Evolutionary conservation across 1,284 basidiomycete genomes (phyloP), one percentile per base, ranked within the genome.

Genomic region (Ganoderma lucidum): DNA sequence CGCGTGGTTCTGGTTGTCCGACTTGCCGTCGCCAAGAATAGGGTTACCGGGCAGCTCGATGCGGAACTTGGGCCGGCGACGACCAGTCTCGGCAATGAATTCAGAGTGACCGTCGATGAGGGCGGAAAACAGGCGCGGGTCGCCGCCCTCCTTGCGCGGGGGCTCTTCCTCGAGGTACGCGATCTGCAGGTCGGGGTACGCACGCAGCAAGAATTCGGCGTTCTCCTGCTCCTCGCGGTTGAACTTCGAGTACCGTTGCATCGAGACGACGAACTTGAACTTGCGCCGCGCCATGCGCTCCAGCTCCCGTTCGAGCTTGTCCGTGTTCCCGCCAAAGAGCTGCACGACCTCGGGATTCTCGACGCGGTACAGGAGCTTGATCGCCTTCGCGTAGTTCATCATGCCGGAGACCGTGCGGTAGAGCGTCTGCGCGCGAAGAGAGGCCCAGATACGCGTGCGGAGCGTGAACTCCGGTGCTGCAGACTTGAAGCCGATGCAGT

Each of bases 311-410:
- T 99, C 98, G 45, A 99, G 88, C 80, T 92, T 96, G 81, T 99
- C 97, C 23, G 97, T 98, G 83, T 99, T 99, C 56, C 97, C 96
- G 65, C 97, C 97, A 77, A 96, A 98, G 65, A 95, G 87, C 83
- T 98, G 97, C 5, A 99, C 97, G 62, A 99, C 94, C 81, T 99
- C 97, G 30, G 97, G 98, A 84, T 99, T 99, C 85, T 99, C 98
- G 67, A 99, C 97, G 74, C 97, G 96, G 83, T 99, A 98, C 39
- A 99, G 89, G n/a, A 99, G 87, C 83, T 99, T 99, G 90, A 99
- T 99, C 23, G 98, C 97, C 87, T 99, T 99, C 77, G 95, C 92
- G 82, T 99, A 99, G 86, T 99, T 99, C 98, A 99, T 99, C 93
- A 99, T 99, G 64, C 97, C 98, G 60, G 98, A 98, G 19, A 99